Evolutionary conservation across 805 yeast species (phyloP).

Genomic region (Schwanniomyces pseudopolymorphus): DNA sequence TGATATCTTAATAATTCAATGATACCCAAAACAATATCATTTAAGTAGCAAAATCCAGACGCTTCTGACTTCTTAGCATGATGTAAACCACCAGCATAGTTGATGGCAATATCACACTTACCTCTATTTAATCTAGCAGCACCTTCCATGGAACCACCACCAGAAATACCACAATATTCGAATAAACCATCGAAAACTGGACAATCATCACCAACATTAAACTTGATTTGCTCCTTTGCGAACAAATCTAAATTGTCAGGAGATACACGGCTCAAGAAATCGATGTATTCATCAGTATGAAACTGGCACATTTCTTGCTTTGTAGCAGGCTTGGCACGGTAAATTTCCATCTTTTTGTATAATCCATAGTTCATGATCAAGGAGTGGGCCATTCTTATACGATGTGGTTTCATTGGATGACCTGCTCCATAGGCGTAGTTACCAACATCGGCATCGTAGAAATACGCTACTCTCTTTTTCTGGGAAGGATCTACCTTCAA

Average conservation of each 20-base stretch:
- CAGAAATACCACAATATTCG: slow-evolving; percentile 84
- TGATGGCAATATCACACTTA: slow-evolving; percentile 90
- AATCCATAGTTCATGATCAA: slow-evolving; percentile 95
- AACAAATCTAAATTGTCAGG: slow-evolving; percentile 90
- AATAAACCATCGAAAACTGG: slow-evolving; percentile 95
- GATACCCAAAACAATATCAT: slow-evolving; percentile 90
- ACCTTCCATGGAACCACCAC: slow-evolving; percentile 95
- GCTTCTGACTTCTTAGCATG: slow-evolving; percentile 98
- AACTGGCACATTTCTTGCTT: slow-evolving; percentile 98
- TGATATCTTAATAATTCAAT: slow-evolving; percentile 83
- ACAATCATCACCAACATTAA: slow-evolving; percentile 96
- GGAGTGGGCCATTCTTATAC: slow-evolving; percentile 98
- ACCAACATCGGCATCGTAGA: slow-evolving; percentile 79
- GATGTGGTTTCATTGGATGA: slow-evolving; percentile 98
- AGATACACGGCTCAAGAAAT: slow-evolving; percentile 83
- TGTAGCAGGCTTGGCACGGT: slow-evolving; percentile 96
- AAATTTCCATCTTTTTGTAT: slow-evolving; percentile 95
- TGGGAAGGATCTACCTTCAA: slow-evolving; percentile 39
- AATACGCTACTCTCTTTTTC: slow-evolving; percentile 44
- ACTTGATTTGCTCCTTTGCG: slow-evolving; percentile 83
- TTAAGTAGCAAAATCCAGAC: slow-evolving; percentile 91
- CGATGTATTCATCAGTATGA: slow-evolving; percentile 96
- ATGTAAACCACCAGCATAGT: slow-evolving; percentile 96
- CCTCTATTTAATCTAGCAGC: slow-evolving; percentile 85
- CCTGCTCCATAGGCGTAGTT: slow-evolving; percentile 98